A percentile compares a stretch with the other conserved stretches of the same genome.
These are phyloP conservation scores for Xylaria nigripes DNA, from an alignment of 495 filamentous ascomycete genomes.

Conservation along the genomic window DNA sequence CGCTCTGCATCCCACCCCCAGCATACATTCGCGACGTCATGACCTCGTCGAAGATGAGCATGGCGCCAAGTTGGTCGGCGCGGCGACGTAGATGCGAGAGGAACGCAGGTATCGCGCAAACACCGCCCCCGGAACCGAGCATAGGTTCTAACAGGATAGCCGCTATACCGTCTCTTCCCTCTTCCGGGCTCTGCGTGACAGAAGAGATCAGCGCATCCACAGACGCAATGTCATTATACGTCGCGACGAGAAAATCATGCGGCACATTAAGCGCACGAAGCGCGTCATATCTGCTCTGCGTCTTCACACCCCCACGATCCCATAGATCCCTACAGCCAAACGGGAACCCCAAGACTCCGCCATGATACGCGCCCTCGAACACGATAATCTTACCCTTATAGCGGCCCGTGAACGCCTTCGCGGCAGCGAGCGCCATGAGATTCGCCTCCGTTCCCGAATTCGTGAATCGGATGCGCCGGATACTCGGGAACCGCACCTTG, in stretches of 20 bases:
- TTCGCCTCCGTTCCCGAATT: constrained; percentile 51
- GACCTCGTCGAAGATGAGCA: constrained; percentile 60
- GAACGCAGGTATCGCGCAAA: constrained; percentile 39
- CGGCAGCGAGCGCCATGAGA: constrained; percentile 38
- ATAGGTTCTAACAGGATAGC: constrained; percentile 54
- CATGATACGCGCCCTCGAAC: constrained; percentile 49
- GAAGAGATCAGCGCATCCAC: constrained; percentile 30
- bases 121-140: constrained; percentile 48
- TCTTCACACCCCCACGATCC: neutral
- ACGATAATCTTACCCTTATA: constrained; percentile 36
- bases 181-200: too few relatives aligned
- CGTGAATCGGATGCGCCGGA: constrained; percentile 41
- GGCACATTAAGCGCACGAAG: constrained; percentile 7
- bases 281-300: neutral
- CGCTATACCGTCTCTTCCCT: constrained; percentile 32
- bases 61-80: constrained; percentile 28
- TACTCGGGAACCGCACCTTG: constrained; percentile 30
- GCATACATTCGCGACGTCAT: constrained; percentile 49
- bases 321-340: constrained; percentile 13
- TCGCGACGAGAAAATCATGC: constrained; percentile 42
- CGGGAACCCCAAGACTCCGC: constrained; percentile 38
- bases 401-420: constrained; percentile 31
- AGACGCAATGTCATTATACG: constrained; percentile 41
- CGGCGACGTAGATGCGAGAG: constrained; percentile 25
- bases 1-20: constrained; percentile 36